These are phyloP conservation scores for Isatis lusitanica DNA, from an alignment of 441 rosid species.

Conservation along the genomic window DNA sequence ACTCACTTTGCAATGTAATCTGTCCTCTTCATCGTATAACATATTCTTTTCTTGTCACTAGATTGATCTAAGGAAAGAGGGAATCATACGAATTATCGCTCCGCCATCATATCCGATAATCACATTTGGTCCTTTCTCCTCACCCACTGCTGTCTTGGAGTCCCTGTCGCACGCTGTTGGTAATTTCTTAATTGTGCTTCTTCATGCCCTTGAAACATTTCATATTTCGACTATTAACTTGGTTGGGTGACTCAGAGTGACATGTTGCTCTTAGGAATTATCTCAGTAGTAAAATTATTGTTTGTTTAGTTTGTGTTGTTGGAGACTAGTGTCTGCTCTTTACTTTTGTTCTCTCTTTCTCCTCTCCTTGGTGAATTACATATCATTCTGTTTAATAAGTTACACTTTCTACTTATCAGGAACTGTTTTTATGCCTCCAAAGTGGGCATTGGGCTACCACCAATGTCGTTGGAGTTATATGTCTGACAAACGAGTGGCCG, in stretches of 20 bases:
- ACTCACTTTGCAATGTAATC: background rate
- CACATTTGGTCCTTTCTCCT: constrained; percentile 86
- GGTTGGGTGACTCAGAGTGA: background rate
- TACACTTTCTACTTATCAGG: constrained; percentile 44
- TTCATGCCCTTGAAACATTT: constrained; percentile 2
- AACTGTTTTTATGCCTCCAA: constrained; percentile 92
- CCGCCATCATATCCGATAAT: constrained; percentile 72
- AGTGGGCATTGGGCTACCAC: constrained; percentile 96
- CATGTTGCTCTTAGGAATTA: background rate
- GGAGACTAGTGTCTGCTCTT: background rate
- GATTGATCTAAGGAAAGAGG: constrained; percentile 86
- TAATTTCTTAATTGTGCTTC: constrained; percentile 37
- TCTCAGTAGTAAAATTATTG: background rate
- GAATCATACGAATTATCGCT: constrained; percentile 52
- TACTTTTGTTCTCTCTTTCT: background rate
- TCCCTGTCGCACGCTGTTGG: constrained; percentile 86
- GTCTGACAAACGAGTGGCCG: constrained; percentile 74
- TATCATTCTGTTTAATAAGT: background rate
- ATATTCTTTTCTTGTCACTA: constrained; percentile 35
- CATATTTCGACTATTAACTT: background rate
- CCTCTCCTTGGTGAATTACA: background rate
- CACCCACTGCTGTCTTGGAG: constrained; percentile 73
- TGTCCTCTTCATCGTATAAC: constrained; percentile 16
- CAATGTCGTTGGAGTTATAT: constrained; percentile 96
- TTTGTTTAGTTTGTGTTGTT: background rate